Evolutionary conservation across 1,284 basidiomycete species (phyloP), one percentile per base, ranked within the genome.

Genomic region (Anthracocystis panici-leucophaei): DNA sequence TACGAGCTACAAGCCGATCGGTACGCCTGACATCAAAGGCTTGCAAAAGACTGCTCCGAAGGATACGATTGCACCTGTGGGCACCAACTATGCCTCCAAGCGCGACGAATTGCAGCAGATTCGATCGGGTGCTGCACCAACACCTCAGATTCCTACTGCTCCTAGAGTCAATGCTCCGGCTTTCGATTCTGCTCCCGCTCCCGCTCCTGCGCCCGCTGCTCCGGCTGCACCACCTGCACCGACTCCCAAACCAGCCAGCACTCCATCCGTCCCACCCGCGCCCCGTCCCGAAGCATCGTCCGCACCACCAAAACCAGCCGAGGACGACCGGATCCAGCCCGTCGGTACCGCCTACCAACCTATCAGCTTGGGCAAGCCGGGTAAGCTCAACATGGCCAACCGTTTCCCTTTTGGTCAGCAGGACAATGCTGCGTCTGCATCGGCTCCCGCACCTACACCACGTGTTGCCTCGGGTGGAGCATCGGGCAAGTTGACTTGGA

Each of bases 321-420:
- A 82, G 27, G 81, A 83, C 38, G 82, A 84, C 50, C 64, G 78
- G 8, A 84, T 84, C 51, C 74, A 75, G 53, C 84, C 84, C 1
- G 83, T 85, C 18, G 83, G 83, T 27, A 85, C 83, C 1, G 63
- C 82, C 8, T 85, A 85, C 61, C 70, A 75, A 46, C 83, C 82
- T 18, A 79, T 85, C 57, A 73, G 55, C 44, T 61, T 85, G 18
- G 80, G 80, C 50, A 82, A 79, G 57, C 83, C 83, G 4, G 82
- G 82, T 33, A 85, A 84, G 59, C 81, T 85, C 54, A 77, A 79
- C 41, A 75, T 75, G 72, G 74, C 75, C 21, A 80, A 76, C 52
- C 80, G 82, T n/a, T 80, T 79, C 58, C 75, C 80, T 40, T 84
- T 84, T 45, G 77, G 66, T 12, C 72, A 79, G 57, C 67, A 68